Conservation (phyloP, 2,329 filamentous ascomycete species). For the Trichophyton simii region DNA sequence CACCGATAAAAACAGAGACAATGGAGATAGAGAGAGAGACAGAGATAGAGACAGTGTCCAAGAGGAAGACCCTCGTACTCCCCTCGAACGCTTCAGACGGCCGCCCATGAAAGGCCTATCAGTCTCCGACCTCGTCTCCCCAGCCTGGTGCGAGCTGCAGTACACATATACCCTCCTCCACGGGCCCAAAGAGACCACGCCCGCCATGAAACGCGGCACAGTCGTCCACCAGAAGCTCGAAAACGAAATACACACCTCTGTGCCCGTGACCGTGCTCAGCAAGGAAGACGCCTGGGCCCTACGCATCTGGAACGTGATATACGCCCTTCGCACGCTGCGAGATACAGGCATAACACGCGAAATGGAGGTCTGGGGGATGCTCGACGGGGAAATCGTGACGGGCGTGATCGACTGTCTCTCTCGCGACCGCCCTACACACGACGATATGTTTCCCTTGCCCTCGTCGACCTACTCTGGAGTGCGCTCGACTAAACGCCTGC, state of each 20-base stretch:
- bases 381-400: conserved; percentile 73
- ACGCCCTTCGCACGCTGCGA: conserved; percentile 62
- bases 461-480: neutral
- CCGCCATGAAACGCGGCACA: conserved; percentile 72
- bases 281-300: conserved; percentile 76
- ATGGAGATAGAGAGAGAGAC: too few species aligned
- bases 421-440: too few species aligned
- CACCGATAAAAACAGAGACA: too few species aligned
- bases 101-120: conserved; percentile 67
- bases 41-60: neutral
- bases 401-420: conserved; percentile 83
- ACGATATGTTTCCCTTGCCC: too few species aligned
- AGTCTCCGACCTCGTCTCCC: conserved; percentile 77
- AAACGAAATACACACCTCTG: conserved; percentile 67
- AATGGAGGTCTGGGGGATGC: conserved; percentile 69
- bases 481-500: neutral
- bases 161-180: conserved; percentile 77
- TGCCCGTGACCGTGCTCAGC: conserved; percentile 57
- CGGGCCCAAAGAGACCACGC: conserved; percentile 61
- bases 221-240: conserved; percentile 73
- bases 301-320: conserved; percentile 79
- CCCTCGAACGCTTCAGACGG: conserved; percentile 65
- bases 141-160: conserved; percentile 92
- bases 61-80: conserved; percentile 34
- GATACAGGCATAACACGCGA: conserved; percentile 62